These are phyloP conservation scores for Rutstroemia sp. DNA, from an alignment of 2,329 filamentous ascomycete genomes.

Conservation along the genomic window DNA sequence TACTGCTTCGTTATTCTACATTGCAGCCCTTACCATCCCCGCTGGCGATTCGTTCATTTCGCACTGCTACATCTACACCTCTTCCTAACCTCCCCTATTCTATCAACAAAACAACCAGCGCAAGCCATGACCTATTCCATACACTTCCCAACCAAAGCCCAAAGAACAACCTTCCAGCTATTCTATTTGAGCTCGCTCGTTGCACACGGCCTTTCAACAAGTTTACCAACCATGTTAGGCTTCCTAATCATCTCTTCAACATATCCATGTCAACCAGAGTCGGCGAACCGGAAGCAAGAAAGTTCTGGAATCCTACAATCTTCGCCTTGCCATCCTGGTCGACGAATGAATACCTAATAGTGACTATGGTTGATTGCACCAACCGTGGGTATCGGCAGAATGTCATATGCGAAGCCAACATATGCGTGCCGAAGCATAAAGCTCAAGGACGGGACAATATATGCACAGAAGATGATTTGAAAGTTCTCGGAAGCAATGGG, in stretches of 20 bases:
- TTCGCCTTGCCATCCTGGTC: constrained; percentile 33
- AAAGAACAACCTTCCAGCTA: constrained; percentile 5
- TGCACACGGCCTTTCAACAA: constrained; percentile 23
- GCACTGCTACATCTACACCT: not conserved
- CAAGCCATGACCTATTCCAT: too few relatives aligned
- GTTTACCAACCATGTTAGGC: constrained; percentile 30
- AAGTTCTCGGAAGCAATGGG: constrained; percentile 27
- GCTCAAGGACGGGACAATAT: constrained; percentile 17
- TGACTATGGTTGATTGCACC: constrained; percentile 30
- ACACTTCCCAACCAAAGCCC: not conserved
- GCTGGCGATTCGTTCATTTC: not conserved
- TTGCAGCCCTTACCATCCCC: not conserved
- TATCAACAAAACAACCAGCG: not conserved
- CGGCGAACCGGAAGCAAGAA: constrained; percentile 18
- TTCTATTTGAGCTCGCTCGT: constrained; percentile 10
- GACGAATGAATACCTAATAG: constrained; percentile 31
- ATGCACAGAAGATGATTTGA: constrained; percentile 29
- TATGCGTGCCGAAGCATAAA: constrained; percentile 25
- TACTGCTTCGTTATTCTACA: constrained; percentile 7
- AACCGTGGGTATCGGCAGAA: constrained; percentile 31
- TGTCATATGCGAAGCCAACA: constrained; percentile 33
- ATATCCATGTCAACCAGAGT: constrained; percentile 29
- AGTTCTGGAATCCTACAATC: constrained; percentile 35
- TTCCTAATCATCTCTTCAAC: constrained; percentile 29
- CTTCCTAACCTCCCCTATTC: constrained; percentile 10